Percentiles rank a stretch among this genome's conserved stretches.
phyloP scores from a whole-genome alignment of 2,329 filamentous ascomycete species.

The Capronia epimyces region DNA sequence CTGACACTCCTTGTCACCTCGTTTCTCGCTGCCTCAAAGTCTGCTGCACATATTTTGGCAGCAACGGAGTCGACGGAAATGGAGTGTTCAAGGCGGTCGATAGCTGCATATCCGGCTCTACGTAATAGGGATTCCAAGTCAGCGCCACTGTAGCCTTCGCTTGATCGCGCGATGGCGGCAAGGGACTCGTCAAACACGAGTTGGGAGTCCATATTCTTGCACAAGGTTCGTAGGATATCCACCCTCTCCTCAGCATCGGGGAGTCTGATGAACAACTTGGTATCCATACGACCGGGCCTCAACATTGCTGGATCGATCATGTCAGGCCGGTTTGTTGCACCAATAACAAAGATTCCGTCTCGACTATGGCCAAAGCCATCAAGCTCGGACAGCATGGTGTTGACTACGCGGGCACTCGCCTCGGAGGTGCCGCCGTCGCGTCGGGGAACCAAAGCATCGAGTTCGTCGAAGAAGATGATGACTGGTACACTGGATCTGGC shows the following conservation, averaged over 20 bases:
- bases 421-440: constrained; percentile 75
- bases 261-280: constrained; percentile 81
- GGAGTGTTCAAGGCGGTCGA: constrained; percentile 41
- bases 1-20: constrained; percentile 35
- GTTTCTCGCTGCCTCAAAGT: constrained; percentile 22
- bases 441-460: constrained; percentile 84
- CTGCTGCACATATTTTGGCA: constrained; percentile 17
- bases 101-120: constrained; percentile 54
- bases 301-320: constrained; percentile 96
- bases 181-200: constrained; percentile 50
- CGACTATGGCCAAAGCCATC: constrained; percentile 73
- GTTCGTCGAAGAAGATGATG: constrained; percentile 96
- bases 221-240: constrained; percentile 71
- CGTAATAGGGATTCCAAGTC: constrained; percentile 57
- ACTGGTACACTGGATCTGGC: constrained; percentile 83
- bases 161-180: constrained; percentile 63
- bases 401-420: constrained; percentile 82
- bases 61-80: too few relatives aligned
- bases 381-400: constrained; percentile 88
- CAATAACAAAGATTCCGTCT: constrained; percentile 86
- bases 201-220: constrained; percentile 45
- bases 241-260: constrained; percentile 73
- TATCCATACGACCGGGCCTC: constrained; percentile 81
- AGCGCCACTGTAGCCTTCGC: constrained; percentile 70
- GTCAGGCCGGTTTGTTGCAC: constrained; percentile 89